Evolutionary conservation across 139 green algal species (phyloP), one percentile per base, ranked within the genome.

Genomic region (Chlamydomonas eustigma): DNA sequence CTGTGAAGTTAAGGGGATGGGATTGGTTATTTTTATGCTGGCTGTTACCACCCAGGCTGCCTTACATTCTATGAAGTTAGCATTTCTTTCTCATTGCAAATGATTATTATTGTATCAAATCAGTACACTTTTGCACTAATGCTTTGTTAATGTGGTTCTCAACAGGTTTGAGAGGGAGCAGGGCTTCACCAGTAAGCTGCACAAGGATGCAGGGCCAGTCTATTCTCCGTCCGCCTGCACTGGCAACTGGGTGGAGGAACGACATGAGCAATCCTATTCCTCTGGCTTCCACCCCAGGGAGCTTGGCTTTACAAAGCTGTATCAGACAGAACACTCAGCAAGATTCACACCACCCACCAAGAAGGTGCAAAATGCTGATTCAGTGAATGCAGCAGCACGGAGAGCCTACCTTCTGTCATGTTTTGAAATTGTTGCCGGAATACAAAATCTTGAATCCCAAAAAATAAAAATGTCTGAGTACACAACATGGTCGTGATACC

Each of bases 171-270:
- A 50, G 65, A 33, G 65, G 3, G 6, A 72, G 65, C 65, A 72
- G 65, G 65, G 34, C 65, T 44, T n/a, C 65, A 44, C 5, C 5
- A n/a, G 4, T 6, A 44, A n/a, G 33, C 5, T 72, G 3, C 4
- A 50, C 5, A n/a, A 72, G 8, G 65, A 72, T 39, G 65, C 22
- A 12, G 65, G 65, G 33, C 12, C 18, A 3, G 30, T 4, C 33
- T 72, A 72, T 34, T 44, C 8, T 12, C 65, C 65, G 28, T 12
- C 8, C 6, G 65, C 28, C 22, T 72, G 65, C 65, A 3, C 28
- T 4, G 65, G 65, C 65, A 72, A 39, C 65, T 72, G 65, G 65
- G 65, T 38, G 3, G 65, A 72, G 65, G 65, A 72, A 12, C 65
- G 65, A 6, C 65, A 44, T 6, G 65, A 72, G 33, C 32, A 8